Evolutionary conservation across 2,329 filamentous ascomycete species (phyloP), one percentile per base, ranked within the genome.

Genomic region (Balansia obtecta): DNA sequence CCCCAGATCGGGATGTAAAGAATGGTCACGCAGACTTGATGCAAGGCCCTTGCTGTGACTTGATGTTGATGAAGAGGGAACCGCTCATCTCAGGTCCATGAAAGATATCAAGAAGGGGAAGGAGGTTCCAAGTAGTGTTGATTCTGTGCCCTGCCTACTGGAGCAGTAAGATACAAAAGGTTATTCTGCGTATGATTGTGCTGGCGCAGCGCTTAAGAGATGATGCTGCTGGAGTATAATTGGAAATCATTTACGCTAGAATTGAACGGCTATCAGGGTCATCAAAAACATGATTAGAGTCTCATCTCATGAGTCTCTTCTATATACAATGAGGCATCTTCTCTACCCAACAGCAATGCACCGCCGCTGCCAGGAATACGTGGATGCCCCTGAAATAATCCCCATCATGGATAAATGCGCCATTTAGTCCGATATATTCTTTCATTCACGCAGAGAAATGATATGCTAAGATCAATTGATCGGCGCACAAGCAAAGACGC

Each of bases 41-140:
- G 59, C 76, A 63, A 1, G 81, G 79, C 0, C 75, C 78, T 0
- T 83, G 0, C 58, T 88, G 49, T 84, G 85, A 0, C 85, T 88
- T 55, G 82, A 88, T 51, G 69, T 85, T 45, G 79, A 90, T 57
- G 86, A 89, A 65, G 82, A 80, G 30, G 68, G 27, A 4, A 27
- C 27, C 5, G 27, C 27, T 27, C 27, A 27, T 27, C 27, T 27
- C 27, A 27, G 27, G 27, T 27, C 27, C 27, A 27, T 27, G 27
- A 27, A 6, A 27, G 27, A 27, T 6, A 27, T 6, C 8, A 7
- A 7, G 27, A 4, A 3, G 2, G 8, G 27, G 8, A 7, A 27
- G 61, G 76, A 89, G 9, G 71, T 82, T 38, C 71, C 72, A 54
- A 66, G 83, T 38, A 75, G 79, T 0, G 68, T 72, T 52, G 74